Conservation (phyloP, 1,284 basidiomycete species). For the Rhizoctonia solani region DNA sequence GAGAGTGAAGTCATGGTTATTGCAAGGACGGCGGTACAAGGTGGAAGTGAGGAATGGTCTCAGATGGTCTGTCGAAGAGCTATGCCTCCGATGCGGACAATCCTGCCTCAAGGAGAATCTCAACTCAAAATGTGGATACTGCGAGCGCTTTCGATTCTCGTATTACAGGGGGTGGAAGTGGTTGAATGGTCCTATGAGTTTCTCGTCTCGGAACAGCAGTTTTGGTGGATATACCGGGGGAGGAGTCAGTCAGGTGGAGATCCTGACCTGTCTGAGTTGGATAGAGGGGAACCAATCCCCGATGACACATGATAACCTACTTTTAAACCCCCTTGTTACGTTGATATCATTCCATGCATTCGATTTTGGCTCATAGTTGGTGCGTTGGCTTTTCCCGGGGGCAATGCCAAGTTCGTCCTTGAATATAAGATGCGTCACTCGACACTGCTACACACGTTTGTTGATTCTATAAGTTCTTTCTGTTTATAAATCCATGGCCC, state of each 20-base stretch:
- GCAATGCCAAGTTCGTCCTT: background rate
- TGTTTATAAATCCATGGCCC: too few relatives aligned
- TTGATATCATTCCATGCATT: slow-evolving; percentile 10
- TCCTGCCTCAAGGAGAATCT: slow-evolving; percentile 28
- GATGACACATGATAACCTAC: slow-evolving; percentile 6
- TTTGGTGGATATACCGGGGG: slow-evolving; percentile 32
- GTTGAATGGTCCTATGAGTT: slow-evolving; percentile 34
- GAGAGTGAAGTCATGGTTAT: slow-evolving; percentile 31
- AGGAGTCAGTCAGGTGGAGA: slow-evolving; percentile 17
- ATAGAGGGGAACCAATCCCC: slow-evolving; percentile 27
- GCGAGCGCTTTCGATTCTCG: slow-evolving; percentile 24
- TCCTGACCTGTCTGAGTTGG: slow-evolving; percentile 28
- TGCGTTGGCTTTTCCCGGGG: background rate
- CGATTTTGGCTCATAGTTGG: slow-evolving; percentile 6
- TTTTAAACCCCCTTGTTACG: slow-evolving; percentile 17
- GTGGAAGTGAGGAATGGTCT: slow-evolving; percentile 30
- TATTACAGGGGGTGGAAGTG: slow-evolving; percentile 28
- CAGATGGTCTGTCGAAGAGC: slow-evolving; percentile 32
- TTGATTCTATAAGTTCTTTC: too few relatives aligned
- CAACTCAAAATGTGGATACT: slow-evolving; percentile 34
- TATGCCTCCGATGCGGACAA: slow-evolving; percentile 25
- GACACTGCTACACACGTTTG: too few relatives aligned
- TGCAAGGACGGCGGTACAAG: slow-evolving; percentile 27
- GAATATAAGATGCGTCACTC: too few relatives aligned
- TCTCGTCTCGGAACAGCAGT: slow-evolving; percentile 24